Conservation (phyloP, 2,329 filamentous ascomycete species). For the Xylaria multiplex region DNA sequence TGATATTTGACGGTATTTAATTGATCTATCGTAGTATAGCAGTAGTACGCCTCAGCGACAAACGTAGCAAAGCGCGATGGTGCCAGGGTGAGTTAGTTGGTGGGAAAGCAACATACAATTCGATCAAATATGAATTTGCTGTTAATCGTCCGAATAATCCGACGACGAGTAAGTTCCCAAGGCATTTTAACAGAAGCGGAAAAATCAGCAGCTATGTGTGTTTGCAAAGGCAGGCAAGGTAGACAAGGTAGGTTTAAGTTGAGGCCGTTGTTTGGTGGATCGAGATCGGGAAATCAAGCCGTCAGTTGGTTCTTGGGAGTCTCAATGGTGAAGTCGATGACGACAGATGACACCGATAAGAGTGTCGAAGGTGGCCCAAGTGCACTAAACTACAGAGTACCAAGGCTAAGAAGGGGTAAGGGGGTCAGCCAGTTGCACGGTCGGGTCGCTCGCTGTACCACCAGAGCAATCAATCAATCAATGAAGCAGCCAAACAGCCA, state of each 20-base stretch:
- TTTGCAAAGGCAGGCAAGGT: conserved; percentile 4
- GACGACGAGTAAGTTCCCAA: conserved; percentile 68
- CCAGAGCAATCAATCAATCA: conserved; percentile 5
- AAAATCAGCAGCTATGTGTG: conserved; percentile 2
- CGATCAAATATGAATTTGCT: conserved; percentile 78
- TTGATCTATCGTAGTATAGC: conserved; percentile 1
- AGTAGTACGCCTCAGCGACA: neutral
- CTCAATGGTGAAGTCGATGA: conserved; percentile 24
- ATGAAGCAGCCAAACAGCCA: neutral
- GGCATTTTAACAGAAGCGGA: conserved; percentile 56
- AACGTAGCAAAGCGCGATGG: neutral
- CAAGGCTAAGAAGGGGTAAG: neutral
- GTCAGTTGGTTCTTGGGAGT: conserved; percentile 16
- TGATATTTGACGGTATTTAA: conserved; percentile 2
- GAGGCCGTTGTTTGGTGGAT: conserved; percentile 28
- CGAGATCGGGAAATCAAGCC: conserved; percentile 20
- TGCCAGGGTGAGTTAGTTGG: conserved; percentile 3
- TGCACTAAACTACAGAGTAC: neutral
- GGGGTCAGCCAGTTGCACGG: conserved; percentile 16
- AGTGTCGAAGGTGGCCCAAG: neutral
- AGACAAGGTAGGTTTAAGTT: neutral
- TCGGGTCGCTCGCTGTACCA: conserved; percentile 12
- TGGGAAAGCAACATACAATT: conserved; percentile 65
- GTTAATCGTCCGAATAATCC: conserved; percentile 73
- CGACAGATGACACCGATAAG: conserved; percentile 32